Percentiles rank a stretch among this genome's conserved stretches.
Conservation (phyloP, 768 basidiomycete genomes). For the Suillus luteus region DNA sequence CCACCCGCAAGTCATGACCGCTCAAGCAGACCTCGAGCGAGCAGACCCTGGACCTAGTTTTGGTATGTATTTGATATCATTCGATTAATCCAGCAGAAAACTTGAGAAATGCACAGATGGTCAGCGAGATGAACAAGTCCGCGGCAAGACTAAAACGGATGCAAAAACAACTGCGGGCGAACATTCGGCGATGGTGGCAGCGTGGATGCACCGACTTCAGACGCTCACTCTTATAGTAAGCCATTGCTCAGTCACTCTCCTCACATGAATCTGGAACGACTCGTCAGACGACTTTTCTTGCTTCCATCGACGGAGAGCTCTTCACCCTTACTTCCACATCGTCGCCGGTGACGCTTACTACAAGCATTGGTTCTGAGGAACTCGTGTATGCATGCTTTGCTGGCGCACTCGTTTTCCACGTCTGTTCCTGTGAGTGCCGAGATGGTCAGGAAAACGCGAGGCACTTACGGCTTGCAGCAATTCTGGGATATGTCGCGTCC, state of each 20-base stretch:
- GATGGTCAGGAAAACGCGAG: background rate
- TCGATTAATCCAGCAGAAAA: background rate
- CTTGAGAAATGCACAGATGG: background rate
- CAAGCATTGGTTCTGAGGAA: slow-evolving; percentile 18
- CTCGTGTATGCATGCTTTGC: slow-evolving; percentile 32
- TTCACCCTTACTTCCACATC: slow-evolving; percentile 28
- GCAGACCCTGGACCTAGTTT: background rate
- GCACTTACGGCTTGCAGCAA: slow-evolving; percentile 15
- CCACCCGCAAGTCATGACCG: slow-evolving; percentile 21
- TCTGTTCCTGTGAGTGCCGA: slow-evolving; percentile 29
- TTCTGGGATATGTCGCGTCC: slow-evolving; percentile 32
- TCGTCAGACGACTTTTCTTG: slow-evolving; percentile 31
- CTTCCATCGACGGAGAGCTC: slow-evolving; percentile 29
- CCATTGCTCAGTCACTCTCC: background rate
- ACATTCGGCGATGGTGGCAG: slow-evolving; percentile 22
- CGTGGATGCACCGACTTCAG: slow-evolving; percentile 32
- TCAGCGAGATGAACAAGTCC: background rate
- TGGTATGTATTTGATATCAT: background rate
- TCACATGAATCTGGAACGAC: slow-evolving; percentile 2
- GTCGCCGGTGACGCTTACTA: slow-evolving; percentile 22
- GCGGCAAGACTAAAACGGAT: background rate
- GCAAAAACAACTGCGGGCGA: background rate
- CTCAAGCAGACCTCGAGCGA: slow-evolving; percentile 3
- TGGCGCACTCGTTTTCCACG: slow-evolving; percentile 35
- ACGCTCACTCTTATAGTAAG: slow-evolving; percentile 29